Evolutionary conservation across 495 filamentous ascomycete species (phyloP), one percentile per base, ranked within the genome.

Genomic region (Xylaria telfairii): DNA sequence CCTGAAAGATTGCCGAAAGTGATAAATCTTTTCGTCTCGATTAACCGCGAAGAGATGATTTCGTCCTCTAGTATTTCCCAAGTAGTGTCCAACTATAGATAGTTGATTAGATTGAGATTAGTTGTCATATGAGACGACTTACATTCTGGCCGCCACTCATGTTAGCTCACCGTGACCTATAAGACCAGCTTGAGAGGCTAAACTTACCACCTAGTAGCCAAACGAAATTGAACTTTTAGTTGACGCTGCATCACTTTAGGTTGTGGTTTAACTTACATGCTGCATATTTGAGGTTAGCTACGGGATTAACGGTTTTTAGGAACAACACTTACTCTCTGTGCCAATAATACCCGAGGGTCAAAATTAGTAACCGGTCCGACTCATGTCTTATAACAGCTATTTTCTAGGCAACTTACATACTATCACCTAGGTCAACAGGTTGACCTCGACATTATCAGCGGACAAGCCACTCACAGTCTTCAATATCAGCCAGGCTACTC

Each of bases 401-500:
- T 57, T 57, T 8, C 9, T 24, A 57, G 34, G 8, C 26, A 26
- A 63, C 60, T 63, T 47, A 63, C 60, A 63, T 63, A 63, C 60
- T 63, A 63, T 9, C 3, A 5, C 39, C 32, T n/a, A 32, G 9
- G 60, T 63, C 41, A 63, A n/a, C 60, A 6, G 41, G 12, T 39
- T 19, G 12, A 46, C 24, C 9, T 47, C 8, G 7, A 62, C 13
- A 21, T 7, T 10, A 24, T 15, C 19, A n/a, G 10, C 4, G 21
- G 19, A 21, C 19, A 63, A 37, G 37, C 19, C 32, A 44, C 60
- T 63, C 28, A 63, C 60, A 63, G 60, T 63, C 60, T 63, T 60
- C 15, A 60, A 21, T n/a, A 30, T 39, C 32, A 39, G n/a, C 3
- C 30, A 60, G 6, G 56, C 24, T 21, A n/a, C 15, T 28, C 3